A percentile compares a stretch with the other conserved stretches of the same genome.
These are phyloP conservation scores for Onygenales sp. DNA, from an alignment of 2,329 filamentous ascomycete species.

Conservation along the genomic window DNA sequence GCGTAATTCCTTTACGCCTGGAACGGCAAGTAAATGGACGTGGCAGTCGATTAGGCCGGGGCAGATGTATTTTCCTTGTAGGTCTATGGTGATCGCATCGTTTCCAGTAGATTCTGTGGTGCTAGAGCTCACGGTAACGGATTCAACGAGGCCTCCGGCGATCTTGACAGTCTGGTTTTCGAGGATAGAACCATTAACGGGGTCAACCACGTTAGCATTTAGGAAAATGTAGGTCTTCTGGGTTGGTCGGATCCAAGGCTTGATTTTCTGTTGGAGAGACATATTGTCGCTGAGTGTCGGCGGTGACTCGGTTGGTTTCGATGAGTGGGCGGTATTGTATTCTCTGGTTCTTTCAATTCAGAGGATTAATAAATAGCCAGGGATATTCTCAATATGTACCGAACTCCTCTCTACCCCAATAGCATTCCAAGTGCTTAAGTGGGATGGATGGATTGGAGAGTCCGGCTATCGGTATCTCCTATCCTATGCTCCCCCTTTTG, in stretches of 20 bases:
- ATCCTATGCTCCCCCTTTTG: too few species aligned
- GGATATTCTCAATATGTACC: too few species aligned
- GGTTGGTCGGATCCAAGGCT: not conserved
- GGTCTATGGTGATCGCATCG: slow-evolving; percentile 25
- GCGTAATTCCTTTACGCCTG: slow-evolving; percentile 23
- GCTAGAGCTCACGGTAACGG: slow-evolving; percentile 7
- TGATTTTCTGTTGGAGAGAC: not conserved
- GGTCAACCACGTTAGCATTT: slow-evolving; percentile 39
- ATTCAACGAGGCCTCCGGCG: slow-evolving; percentile 24
- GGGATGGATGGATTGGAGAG: too few species aligned
- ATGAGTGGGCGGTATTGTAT: too few species aligned
- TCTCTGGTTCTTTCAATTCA: too few species aligned
- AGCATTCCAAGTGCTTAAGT: too few species aligned
- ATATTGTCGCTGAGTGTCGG: not conserved
- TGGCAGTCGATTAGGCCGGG: slow-evolving; percentile 46
- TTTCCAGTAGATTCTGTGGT: slow-evolving; percentile 6
- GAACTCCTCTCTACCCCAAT: too few species aligned
- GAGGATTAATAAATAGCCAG: too few species aligned
- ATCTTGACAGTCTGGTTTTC: slow-evolving; percentile 25
- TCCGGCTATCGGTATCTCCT: too few species aligned
- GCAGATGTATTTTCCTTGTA: slow-evolving; percentile 37
- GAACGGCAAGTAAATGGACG: slow-evolving; percentile 39
- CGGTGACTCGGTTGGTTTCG: too few species aligned
- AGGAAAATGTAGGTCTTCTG: not conserved
- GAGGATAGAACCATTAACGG: slow-evolving; percentile 24